Percentiles rank a stretch among this genome's conserved stretches.
phyloP scores from a whole-genome alignment of 1,284 basidiomycete species.

The Farysia itapuensis region DNA sequence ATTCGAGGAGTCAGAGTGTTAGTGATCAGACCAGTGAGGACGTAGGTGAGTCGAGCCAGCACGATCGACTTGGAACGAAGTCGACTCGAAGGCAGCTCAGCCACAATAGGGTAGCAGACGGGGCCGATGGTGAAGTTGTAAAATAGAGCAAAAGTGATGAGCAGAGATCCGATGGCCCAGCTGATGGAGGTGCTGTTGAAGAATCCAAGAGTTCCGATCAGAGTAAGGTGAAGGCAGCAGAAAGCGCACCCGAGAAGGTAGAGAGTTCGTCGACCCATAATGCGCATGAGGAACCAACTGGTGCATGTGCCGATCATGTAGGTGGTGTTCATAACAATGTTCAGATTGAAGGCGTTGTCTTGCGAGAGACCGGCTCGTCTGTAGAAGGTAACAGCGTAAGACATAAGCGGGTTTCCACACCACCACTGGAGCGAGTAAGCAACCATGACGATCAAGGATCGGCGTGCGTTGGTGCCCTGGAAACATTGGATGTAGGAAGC shows the following conservation, averaged over 20 bases:
- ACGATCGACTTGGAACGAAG: constrained; percentile 65
- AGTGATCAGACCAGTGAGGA: constrained; percentile 55
- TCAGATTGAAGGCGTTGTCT: constrained; percentile 60
- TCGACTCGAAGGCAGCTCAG: constrained; percentile 63
- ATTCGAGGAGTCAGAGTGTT: constrained; percentile 63
- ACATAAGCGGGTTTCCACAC: constrained; percentile 56
- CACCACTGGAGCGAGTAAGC: constrained; percentile 59
- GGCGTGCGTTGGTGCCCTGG: constrained; percentile 61
- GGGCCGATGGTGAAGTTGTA: constrained; percentile 62
- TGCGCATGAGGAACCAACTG: constrained; percentile 61
- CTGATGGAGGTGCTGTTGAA: constrained; percentile 15
- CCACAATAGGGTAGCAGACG: constrained; percentile 62
- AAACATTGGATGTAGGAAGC: constrained; percentile 63
- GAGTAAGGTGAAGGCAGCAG: constrained; percentile 56
- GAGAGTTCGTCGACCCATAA: constrained; percentile 62
- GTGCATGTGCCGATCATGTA: constrained; percentile 60
- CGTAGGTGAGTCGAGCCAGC: constrained; percentile 63
- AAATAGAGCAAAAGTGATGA: constrained; percentile 62
- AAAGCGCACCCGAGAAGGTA: constrained; percentile 63
- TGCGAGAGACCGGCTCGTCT: constrained; percentile 61
- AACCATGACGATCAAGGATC: constrained; percentile 62
- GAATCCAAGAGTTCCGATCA: constrained; percentile 62
- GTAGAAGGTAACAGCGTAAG: constrained; percentile 61
- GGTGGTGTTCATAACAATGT: constrained; percentile 60
- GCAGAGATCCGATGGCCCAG: constrained; percentile 62